Conservation (phyloP, 2,329 filamentous ascomycete genomes). For the Periconia sp. region DNA sequence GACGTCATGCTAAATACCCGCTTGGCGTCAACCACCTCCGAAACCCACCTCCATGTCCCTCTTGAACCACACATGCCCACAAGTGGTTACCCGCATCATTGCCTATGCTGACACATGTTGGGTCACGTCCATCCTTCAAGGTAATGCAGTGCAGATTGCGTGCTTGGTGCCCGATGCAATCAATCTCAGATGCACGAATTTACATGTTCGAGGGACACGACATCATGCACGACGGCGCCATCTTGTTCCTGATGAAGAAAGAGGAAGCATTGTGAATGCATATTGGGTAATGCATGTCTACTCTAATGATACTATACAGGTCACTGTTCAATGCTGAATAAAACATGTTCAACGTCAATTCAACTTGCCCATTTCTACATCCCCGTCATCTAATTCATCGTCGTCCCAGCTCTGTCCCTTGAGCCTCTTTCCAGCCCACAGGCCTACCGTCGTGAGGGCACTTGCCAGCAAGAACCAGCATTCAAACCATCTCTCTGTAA, state of each 20-base stretch:
- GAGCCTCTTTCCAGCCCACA: conserved; percentile 70
- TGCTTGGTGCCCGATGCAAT: not conserved
- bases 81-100: not conserved
- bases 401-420: conserved; percentile 46
- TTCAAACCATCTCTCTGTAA: conserved; percentile 85
- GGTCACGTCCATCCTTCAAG: not conserved
- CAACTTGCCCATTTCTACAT: conserved; percentile 72
- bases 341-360: conserved; percentile 44
- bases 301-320: not conserved
- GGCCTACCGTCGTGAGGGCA: conserved; percentile 66
- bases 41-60: too few relatives aligned
- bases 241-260: not conserved
- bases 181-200: not conserved
- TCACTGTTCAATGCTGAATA: not conserved
- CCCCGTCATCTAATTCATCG: conserved; percentile 48
- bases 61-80: too few relatives aligned
- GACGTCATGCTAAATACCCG: conserved; percentile 24
- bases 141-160: not conserved
- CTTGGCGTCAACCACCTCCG: conserved; percentile 23
- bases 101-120: conserved; percentile 2
- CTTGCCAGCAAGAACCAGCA: conserved; percentile 78
- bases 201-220: not conserved
- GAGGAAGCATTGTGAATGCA: not conserved
- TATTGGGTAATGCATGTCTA: not conserved
- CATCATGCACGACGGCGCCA: not conserved